These are phyloP conservation scores for Meyerozyma sp. DNA, from an alignment of 1,139 yeast species.

Conservation along the genomic window DNA sequence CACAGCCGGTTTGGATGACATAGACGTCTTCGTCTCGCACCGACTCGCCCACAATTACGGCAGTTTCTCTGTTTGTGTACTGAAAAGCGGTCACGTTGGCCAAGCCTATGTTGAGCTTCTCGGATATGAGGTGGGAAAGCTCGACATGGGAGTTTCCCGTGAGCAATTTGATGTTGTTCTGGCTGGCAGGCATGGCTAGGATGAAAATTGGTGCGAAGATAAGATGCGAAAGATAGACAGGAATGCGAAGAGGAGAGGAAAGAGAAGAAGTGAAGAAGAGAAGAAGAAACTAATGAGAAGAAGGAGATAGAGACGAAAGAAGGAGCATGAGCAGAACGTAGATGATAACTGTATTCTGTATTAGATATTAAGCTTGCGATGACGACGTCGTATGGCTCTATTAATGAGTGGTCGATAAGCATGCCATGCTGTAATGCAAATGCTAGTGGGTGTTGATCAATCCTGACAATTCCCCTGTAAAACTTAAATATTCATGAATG, in stretches of 20 bases:
- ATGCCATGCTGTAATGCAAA: neutral
- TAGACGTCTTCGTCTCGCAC: slow-evolving; percentile 77
- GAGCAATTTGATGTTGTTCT: slow-evolving; percentile 11
- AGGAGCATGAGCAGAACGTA: no score
- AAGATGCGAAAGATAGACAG: no score
- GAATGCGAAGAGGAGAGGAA: no score
- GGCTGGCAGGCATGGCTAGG: neutral
- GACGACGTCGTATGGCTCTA: no score
- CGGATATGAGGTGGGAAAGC: slow-evolving; percentile 10
- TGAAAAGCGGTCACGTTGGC: slow-evolving; percentile 19
- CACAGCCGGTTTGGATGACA: slow-evolving; percentile 68
- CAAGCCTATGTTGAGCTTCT: slow-evolving; percentile 8
- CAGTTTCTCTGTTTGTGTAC: slow-evolving; percentile 23
- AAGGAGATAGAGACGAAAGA: no score
- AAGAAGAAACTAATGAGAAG: no score
- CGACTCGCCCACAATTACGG: slow-evolving; percentile 53
- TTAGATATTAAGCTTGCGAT: no score
- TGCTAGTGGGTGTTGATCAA: neutral
- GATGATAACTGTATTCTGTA: no score
- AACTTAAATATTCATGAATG: neutral
- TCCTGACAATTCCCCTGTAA: neutral
- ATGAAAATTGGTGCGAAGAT: no score
- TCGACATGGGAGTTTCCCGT: slow-evolving; percentile 12
- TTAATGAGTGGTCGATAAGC: neutral
- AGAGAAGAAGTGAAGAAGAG: no score